Conservation (phyloP, 2,329 filamentous ascomycete genomes). For the Emergomyces pasteurianus region DNA sequence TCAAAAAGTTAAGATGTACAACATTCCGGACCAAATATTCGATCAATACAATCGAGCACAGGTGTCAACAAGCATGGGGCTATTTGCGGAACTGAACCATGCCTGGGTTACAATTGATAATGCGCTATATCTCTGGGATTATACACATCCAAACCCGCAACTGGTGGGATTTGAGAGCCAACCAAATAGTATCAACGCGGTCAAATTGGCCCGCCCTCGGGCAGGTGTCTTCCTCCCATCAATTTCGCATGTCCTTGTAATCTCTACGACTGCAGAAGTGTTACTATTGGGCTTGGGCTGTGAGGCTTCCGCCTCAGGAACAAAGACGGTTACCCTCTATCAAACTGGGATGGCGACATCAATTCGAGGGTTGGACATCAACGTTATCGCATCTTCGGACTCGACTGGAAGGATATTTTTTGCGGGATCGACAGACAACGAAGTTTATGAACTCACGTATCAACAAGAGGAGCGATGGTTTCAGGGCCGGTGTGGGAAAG, state of each 20-base stretch:
- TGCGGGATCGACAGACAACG: slow-evolving; percentile 64
- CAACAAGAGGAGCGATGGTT: slow-evolving; percentile 98
- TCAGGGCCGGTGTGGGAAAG: slow-evolving; percentile 70
- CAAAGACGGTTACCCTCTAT: slow-evolving; percentile 65
- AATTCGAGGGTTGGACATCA: slow-evolving; percentile 64
- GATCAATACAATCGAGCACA: slow-evolving; percentile 83
- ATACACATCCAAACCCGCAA: slow-evolving; percentile 82
- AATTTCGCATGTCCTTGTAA: slow-evolving; percentile 78
- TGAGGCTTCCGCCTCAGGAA: slow-evolving; percentile 52
- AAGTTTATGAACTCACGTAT: slow-evolving; percentile 89
- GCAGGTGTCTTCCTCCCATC: slow-evolving; percentile 73
- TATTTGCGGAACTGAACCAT: slow-evolving; percentile 89
- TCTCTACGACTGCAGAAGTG: slow-evolving; percentile 77
- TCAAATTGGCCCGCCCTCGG: slow-evolving; percentile 76
- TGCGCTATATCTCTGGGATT: slow-evolving; percentile 94
- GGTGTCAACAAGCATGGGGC: slow-evolving; percentile 82
- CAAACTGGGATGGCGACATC: slow-evolving; percentile 76
- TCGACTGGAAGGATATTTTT: slow-evolving; percentile 89
- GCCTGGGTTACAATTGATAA: slow-evolving; percentile 96
- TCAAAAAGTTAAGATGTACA: slow-evolving; percentile 72
- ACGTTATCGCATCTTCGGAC: slow-evolving; percentile 63
- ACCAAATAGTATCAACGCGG: slow-evolving; percentile 75
- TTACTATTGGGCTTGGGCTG: slow-evolving; percentile 72
- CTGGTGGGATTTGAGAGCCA: slow-evolving; percentile 88
- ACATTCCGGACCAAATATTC: slow-evolving; percentile 83